These are phyloP conservation scores for Vanilla planifolia DNA, from an alignment of 106 monocot species.

Conservation along the genomic window DNA sequence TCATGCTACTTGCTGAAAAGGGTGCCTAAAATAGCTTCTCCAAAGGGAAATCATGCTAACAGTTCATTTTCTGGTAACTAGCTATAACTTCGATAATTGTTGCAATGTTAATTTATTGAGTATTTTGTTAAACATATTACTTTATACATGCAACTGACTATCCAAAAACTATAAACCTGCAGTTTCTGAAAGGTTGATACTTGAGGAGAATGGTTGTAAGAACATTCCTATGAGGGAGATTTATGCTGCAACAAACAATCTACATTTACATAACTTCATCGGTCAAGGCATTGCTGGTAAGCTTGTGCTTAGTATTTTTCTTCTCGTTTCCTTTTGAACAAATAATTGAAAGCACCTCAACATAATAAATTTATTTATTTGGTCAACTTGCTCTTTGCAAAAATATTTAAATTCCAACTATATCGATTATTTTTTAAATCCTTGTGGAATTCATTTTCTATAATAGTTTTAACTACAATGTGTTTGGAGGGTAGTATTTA, in stretches of 20 bases:
- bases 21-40: neutral
- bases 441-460: no score
- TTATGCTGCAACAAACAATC: constrained; percentile 34
- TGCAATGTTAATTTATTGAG: neutral
- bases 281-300: constrained; percentile 31
- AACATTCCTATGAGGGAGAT: constrained; percentile 37
- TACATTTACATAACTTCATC: constrained; percentile 30
- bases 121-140: neutral
- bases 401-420: no score
- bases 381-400: no score
- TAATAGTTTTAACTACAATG: no score
- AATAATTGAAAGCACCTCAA: no score
- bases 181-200: constrained; percentile 17
- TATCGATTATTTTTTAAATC: no score
- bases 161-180: neutral
- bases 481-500: no score
- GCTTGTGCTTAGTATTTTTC: neutral
- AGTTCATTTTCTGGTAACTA: constrained; percentile 5
- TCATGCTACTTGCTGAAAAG: neutral
- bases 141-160: neutral
- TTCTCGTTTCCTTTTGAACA: no score
- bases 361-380: no score
- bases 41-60: neutral
- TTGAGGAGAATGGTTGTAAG: constrained; percentile 28
- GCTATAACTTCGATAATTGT: neutral